Percentiles rank a stretch among this genome's conserved stretches.
Evolutionary conservation across 208 protist species (phyloP).

Genomic region (Leptomonas pyrrhocoris): DNA sequence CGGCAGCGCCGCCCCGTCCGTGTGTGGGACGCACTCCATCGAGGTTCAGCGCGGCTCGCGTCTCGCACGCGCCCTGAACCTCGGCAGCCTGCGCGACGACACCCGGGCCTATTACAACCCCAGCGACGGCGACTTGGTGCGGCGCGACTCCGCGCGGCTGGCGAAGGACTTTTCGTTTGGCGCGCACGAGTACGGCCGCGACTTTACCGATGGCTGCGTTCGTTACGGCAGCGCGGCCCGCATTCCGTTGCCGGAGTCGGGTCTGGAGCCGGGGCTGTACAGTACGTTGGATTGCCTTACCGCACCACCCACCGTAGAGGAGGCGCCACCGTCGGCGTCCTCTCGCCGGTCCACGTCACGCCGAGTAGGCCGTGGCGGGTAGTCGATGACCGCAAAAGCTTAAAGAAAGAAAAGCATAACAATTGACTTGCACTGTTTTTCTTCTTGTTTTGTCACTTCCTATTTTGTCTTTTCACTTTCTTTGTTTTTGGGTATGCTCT

Average conservation of each 20-base stretch:
- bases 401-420: too few relatives aligned
- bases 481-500: too few relatives aligned
- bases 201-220: conserved; percentile 1
- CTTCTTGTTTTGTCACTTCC: too few relatives aligned
- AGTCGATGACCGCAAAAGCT: too few relatives aligned
- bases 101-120: conserved; percentile 17
- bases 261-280: conserved; percentile 9
- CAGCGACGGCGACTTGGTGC: conserved; percentile 1
- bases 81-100: conserved; percentile 19
- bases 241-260: neutral
- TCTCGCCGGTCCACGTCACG: conserved; percentile 7
- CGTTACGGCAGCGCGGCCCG: conserved; percentile 11
- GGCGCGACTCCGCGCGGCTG: conserved; percentile 8
- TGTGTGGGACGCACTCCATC: conserved; percentile 7
- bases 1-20: neutral
- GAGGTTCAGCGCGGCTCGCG: conserved; percentile 13
- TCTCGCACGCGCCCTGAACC: conserved; percentile 5
- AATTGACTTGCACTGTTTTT: too few relatives aligned
- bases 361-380: neutral
- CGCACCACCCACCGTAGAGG: conserved; percentile 1
- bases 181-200: conserved; percentile 11
- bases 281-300: conserved; percentile 8
- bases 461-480: too few relatives aligned
- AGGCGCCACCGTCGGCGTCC: neutral
- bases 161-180: conserved; percentile 3